Evolutionary conservation across 2,329 filamentous ascomycete genomes (phyloP), one percentile per base, ranked within the genome.

Genomic region (Pseudocercospora musae): DNA sequence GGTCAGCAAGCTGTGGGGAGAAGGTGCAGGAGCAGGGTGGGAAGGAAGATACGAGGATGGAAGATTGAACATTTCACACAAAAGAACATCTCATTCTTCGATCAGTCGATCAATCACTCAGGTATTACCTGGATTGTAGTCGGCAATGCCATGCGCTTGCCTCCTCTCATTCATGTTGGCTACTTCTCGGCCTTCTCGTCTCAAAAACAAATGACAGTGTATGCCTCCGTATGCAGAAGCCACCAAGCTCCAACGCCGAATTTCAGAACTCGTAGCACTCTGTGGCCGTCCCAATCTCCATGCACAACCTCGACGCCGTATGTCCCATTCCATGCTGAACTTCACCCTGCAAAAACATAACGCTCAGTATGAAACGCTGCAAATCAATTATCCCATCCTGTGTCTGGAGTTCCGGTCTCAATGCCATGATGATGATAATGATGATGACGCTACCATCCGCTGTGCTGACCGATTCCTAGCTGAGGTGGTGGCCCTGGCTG

Each of bases 391-490:
- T 54, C 5, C 15, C 29, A 20, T 40, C 31, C 27, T 15, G 23
- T 23, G 52, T 15, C 21, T 54, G 52, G 29, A 54, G 4, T 33
- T 29, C 29, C 52, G 15, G 15, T 27, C 29, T 20, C 25, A n/a
- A 59, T 53, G 37, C 48, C n/a, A 27, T 52, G 31, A 50, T 40
- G 46, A 27, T 27, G n/a, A n/a, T n/a, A n/a, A n/a, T n/a, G n/a
- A 27, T 52, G 31, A 50, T 40, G 46, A 27, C 20, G 10, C 55
- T 61, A 68, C 56, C 58, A 66, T 46, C 50, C 55, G 27, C 52
- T 57, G 10, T 62, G 56, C 27, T 62, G 64, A 46, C 84, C 83
- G 65, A 85, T 81, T 66, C 82, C 82, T 58, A 86, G 79, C 33
- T 83, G 80, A 25, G 87, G 44, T 80, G 85, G 62, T 37, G 52